A percentile compares a stretch with the other conserved stretches of the same genome.
Evolutionary conservation across 495 filamentous ascomycete species (phyloP).

Genomic region (Apiosordaria backusii): DNA sequence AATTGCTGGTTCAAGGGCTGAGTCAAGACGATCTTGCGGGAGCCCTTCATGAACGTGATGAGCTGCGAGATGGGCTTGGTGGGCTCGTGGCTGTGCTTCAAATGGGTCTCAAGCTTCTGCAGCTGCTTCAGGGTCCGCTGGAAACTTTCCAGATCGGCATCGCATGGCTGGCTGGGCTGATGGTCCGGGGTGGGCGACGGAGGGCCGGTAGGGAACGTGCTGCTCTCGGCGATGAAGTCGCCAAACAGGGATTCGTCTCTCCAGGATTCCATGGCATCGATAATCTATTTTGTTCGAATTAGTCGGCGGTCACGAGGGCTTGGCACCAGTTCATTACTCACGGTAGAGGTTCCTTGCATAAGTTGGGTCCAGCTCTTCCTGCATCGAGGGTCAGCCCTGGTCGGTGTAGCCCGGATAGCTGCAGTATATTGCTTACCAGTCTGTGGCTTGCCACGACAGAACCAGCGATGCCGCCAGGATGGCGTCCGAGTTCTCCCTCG

Average conservation of each 20-base stretch:
- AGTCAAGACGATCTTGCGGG: conserved; percentile 69
- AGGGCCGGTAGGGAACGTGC: conserved; percentile 60
- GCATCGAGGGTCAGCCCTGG: conserved; percentile 35
- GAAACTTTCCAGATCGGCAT: conserved; percentile 67
- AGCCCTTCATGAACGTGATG: conserved; percentile 72
- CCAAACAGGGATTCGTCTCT: conserved; percentile 82
- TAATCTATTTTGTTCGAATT: conserved; percentile 55
- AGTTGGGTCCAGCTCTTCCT: conserved; percentile 90
- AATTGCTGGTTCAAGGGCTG: conserved; percentile 78
- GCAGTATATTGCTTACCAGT: conserved; percentile 70
- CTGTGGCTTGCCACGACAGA: conserved; percentile 92
- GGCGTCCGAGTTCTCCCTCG: conserved; percentile 81
- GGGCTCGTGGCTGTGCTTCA: conserved; percentile 71
- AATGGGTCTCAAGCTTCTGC: conserved; percentile 63
- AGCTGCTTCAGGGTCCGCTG: conserved; percentile 65
- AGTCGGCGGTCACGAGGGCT: conserved; percentile 19
- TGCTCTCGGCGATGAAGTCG: conserved; percentile 75
- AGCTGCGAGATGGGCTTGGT: conserved; percentile 72
- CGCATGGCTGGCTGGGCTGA: conserved; percentile 53
- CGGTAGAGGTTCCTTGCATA: conserved; percentile 86
- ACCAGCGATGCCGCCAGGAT: conserved; percentile 89
- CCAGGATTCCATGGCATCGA: conserved; percentile 91
- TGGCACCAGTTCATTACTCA: conserved; percentile 40
- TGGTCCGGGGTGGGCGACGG: conserved; percentile 57
- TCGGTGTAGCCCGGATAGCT: conserved; percentile 27